Percentiles rank a stretch among this genome's conserved stretches.
Evolutionary conservation across 352 stramenopile genomes (phyloP).

Genomic region (Phytopythium helicoides): DNA sequence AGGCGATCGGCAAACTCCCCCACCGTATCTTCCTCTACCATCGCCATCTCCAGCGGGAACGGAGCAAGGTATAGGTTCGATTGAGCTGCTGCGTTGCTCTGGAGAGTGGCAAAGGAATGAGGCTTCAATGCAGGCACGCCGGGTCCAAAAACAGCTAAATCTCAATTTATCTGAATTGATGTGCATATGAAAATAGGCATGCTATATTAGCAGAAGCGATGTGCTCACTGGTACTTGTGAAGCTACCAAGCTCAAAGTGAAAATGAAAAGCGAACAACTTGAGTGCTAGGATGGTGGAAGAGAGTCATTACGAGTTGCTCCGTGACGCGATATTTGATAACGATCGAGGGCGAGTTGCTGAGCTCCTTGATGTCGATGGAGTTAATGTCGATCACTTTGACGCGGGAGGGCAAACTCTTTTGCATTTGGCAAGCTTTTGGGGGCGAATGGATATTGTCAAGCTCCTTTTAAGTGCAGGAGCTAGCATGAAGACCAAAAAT

Average conservation of each 20-base stretch:
- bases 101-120: too few species aligned
- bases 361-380: slow-evolving; percentile 31
- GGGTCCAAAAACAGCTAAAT: background rate
- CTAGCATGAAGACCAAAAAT: slow-evolving; percentile 74
- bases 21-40: slow-evolving; percentile 36
- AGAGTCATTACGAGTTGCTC: slow-evolving; percentile 62
- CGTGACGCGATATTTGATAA: slow-evolving; percentile 78
- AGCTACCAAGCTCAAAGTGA: too few species aligned
- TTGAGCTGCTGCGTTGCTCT: too few species aligned
- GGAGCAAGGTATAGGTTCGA: too few species aligned
- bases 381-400: slow-evolving; percentile 75
- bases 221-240: too few species aligned
- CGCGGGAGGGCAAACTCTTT: slow-evolving; percentile 62
- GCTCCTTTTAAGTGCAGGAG: slow-evolving; percentile 48
- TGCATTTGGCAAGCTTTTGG: slow-evolving; percentile 77
- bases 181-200: too few species aligned
- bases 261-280: too few species aligned
- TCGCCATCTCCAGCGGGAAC: background rate
- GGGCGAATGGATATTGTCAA: slow-evolving; percentile 65
- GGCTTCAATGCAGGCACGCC: background rate
- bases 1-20: slow-evolving; percentile 66
- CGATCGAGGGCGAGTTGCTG: slow-evolving; percentile 36
- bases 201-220: too few species aligned
- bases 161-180: too few species aligned
- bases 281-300: slow-evolving; percentile 4